A percentile compares a stretch with the other conserved stretches of the same genome.
Conservation (phyloP, 2,329 filamentous ascomycete species). For the Ophiostoma sp. region DNA sequence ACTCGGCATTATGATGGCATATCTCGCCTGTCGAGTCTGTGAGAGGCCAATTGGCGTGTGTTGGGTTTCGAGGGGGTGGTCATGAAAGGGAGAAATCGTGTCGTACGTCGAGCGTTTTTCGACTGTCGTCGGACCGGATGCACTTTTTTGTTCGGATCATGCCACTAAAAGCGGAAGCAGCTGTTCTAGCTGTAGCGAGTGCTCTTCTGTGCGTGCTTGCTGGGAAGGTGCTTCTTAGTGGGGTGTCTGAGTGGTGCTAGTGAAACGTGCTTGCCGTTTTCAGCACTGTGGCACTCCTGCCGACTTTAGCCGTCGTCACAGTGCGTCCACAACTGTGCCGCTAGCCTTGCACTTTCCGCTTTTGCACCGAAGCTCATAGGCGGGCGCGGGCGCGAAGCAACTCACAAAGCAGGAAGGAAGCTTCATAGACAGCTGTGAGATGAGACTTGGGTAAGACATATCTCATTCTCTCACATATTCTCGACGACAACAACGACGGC, state of each 20-base stretch:
- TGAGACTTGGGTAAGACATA: background rate
- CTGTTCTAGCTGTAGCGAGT: background rate
- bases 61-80: background rate
- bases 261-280: background rate
- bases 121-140: conserved; percentile 1
- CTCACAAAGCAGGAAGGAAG: background rate
- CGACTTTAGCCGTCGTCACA: background rate
- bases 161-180: conserved; percentile 24
- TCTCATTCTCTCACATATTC: background rate
- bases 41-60: background rate
- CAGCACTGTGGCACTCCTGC: background rate
- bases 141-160: conserved; percentile 25
- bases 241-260: background rate
- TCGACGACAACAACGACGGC: background rate
- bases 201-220: background rate
- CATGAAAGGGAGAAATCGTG: background rate
- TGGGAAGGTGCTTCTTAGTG: conserved; percentile 5
- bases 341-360: background rate
- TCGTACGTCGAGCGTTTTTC: conserved; percentile 2
- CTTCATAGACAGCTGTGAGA: background rate
- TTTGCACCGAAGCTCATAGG: conserved; percentile 9
- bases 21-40: conserved; percentile 13
- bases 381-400: background rate
- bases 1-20: conserved; percentile 61
- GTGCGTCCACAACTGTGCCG: background rate